Evolutionary conservation across 805 yeast genomes (phyloP), one percentile per base, ranked within the genome.

Genomic region (Priceomyces fermenticarens): DNA sequence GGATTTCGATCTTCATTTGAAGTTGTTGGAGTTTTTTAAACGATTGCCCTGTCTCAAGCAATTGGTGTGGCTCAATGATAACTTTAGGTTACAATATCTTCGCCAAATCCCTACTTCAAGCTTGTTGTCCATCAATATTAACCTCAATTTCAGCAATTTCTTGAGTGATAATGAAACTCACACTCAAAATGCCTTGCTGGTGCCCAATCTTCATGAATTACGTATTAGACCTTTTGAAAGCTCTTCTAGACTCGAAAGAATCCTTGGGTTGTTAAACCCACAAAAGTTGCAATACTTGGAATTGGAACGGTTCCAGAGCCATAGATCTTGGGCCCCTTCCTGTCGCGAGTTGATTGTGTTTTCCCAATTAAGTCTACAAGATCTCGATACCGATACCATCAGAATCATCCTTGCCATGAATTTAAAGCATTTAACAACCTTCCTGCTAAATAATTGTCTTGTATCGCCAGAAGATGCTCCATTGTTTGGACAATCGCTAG

Each of bases 171-270:
- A 44, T 30, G 55, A 56, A 29, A 10, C 34, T 12, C 32, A 11
- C 31, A n/a, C 33, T 10, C 13, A 34, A 12, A 36, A 27, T 10
- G 9, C 11, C 10, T 31, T 55, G 11, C 36, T 32, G 10, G 68
- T 62, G 43, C 53, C 57, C n/a, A 62, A 58, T 37, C 44, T 73
- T 13, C 47, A 41, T 16, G 47, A 49, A 10, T 54, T 73, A 11
- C 65, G 66, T 16, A 46, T 73, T 12, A 57, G 60, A 16, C 72
- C 75, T 2, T 67, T 67, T 38, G 38, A 48, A 6, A 58, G 55
- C 40, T 53, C 64, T 2, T 38, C 15, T 3, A 58, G 55, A 30
- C 49, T 72, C 11, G 41, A 36, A n/a, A 44, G 43, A 25, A 51
- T 60, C 17, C 43, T 51, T n/a, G 43, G 54, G 35, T 46, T 46